Evolutionary conservation across 192 early-diverging fungal species (phyloP).

Genomic region (Chytriomyces hyalinus): DNA sequence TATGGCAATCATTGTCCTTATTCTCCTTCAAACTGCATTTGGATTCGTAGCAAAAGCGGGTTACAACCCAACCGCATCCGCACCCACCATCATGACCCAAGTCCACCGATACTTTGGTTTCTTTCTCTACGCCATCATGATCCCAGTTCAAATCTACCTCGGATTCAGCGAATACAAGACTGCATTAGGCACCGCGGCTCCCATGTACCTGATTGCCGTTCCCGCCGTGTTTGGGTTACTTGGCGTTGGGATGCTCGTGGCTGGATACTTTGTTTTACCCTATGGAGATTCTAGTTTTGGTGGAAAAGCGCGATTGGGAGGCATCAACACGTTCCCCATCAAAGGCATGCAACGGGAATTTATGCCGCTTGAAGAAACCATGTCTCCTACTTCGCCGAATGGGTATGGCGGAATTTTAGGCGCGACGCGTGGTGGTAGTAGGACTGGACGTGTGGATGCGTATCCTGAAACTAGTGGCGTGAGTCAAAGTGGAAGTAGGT

Average conservation of each 20-base stretch:
- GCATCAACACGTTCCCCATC: too few relatives aligned
- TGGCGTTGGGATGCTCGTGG: neutral
- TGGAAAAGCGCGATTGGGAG: neutral
- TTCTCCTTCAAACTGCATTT: constrained; percentile 13
- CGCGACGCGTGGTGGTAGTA: neutral
- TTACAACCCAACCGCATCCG: neutral
- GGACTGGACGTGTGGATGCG: neutral
- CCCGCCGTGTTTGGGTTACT: neutral
- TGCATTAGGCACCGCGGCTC: neutral
- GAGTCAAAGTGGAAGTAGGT: too few relatives aligned
- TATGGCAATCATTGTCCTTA: neutral
- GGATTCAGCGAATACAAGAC: constrained; percentile 14
- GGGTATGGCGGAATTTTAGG: neutral
- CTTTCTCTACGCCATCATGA: neutral
- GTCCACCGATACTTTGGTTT: constrained; percentile 24
- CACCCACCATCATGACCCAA: neutral
- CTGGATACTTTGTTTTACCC: constrained; percentile 24
- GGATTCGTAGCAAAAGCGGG: neutral
- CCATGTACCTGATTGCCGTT: constrained; percentile 5
- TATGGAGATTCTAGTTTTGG: neutral
- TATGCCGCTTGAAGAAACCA: too few relatives aligned
- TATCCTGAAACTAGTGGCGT: neutral
- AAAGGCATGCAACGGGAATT: too few relatives aligned
- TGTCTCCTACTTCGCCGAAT: neutral
- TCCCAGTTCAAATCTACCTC: constrained; percentile 21